These are phyloP conservation scores for Aspergillus proliferans DNA, from an alignment of 2,329 filamentous ascomycete species.

Conservation along the genomic window DNA sequence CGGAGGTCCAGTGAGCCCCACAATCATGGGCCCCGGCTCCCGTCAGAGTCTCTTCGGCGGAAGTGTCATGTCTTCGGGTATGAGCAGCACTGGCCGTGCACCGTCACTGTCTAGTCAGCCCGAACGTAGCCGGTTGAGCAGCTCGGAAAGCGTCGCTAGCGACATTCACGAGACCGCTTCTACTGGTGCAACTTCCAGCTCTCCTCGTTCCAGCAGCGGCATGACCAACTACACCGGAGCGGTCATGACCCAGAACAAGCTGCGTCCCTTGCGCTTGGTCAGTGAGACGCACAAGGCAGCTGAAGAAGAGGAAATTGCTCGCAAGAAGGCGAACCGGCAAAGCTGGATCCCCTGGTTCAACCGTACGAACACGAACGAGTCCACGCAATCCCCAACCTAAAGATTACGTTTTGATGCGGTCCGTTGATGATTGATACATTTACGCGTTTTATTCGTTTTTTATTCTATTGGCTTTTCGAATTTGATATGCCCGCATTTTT, in stretches of 20 bases:
- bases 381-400: conserved; percentile 8
- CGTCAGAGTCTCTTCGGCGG: conserved; percentile 37
- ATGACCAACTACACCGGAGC: conserved; percentile 63
- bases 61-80: conserved; percentile 49
- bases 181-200: conserved; percentile 44
- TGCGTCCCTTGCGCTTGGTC: conserved; percentile 78
- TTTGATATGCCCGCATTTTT: background rate
- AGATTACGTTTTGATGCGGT: background rate
- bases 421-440: background rate
- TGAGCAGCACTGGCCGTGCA: conserved; percentile 47
- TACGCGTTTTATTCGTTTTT: conserved; percentile 2
- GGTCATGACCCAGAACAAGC: conserved; percentile 62
- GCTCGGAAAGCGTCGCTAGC: conserved; percentile 56
- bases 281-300: conserved; percentile 35
- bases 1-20: conserved; percentile 52
- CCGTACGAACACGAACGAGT: conserved; percentile 26
- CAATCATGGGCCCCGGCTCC: conserved; percentile 33
- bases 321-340: conserved; percentile 40
- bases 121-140: conserved; percentile 52
- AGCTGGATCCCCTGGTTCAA: conserved; percentile 46
- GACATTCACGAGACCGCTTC: conserved; percentile 43
- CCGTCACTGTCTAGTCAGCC: conserved; percentile 47
- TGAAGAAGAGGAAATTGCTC: conserved; percentile 39
- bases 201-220: conserved; percentile 59
- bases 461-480: conserved; percentile 1